phyloP scores from a whole-genome alignment of 2,329 filamentous ascomycete species.

The Taxawa tesnikishii region DNA sequence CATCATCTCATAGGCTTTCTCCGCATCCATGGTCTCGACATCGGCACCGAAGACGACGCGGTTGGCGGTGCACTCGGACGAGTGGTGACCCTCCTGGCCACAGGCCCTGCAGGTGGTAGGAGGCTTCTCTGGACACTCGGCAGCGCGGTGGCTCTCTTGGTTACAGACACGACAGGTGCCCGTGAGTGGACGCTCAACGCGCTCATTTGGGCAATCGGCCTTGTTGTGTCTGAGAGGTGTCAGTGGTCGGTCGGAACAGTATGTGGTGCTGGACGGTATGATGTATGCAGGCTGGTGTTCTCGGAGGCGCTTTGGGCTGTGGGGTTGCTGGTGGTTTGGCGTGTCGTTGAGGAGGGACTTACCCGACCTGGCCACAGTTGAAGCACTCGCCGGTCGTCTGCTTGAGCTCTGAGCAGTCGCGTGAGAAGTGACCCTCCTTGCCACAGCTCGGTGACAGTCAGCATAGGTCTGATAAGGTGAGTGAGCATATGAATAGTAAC shows the following conservation, averaged over 20 bases:
- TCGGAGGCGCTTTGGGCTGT: no score
- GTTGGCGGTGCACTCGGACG: constrained; percentile 44
- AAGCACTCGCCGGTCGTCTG: constrained; percentile 40
- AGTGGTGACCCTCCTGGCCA: constrained; percentile 41
- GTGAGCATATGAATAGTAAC: constrained; percentile 9
- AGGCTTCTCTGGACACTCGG: constrained; percentile 51
- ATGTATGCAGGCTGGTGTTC: no score
- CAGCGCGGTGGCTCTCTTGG: constrained; percentile 41
- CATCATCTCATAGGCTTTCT: constrained; percentile 48
- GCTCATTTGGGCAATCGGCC: constrained; percentile 47
- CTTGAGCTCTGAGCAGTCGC: constrained; percentile 31
- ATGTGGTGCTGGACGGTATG: no score
- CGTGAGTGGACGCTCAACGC: constrained; percentile 37
- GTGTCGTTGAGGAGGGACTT: constrained; percentile 12
- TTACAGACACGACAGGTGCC: constrained; percentile 49
- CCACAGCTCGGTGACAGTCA: constrained; percentile 27
- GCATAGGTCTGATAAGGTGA: constrained; percentile 5
- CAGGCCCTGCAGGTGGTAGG: constrained; percentile 50
- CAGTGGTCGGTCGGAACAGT: no score
- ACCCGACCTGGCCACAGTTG: constrained; percentile 47
- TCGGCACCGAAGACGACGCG: constrained; percentile 46
- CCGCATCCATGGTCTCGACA: constrained; percentile 24
- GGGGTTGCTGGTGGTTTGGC: no score
- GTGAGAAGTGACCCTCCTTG: constrained; percentile 31
- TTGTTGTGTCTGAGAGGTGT: constrained; percentile 52